Evolutionary conservation across 441 rosid genomes (phyloP).

Genomic region (Viola pubescens): DNA sequence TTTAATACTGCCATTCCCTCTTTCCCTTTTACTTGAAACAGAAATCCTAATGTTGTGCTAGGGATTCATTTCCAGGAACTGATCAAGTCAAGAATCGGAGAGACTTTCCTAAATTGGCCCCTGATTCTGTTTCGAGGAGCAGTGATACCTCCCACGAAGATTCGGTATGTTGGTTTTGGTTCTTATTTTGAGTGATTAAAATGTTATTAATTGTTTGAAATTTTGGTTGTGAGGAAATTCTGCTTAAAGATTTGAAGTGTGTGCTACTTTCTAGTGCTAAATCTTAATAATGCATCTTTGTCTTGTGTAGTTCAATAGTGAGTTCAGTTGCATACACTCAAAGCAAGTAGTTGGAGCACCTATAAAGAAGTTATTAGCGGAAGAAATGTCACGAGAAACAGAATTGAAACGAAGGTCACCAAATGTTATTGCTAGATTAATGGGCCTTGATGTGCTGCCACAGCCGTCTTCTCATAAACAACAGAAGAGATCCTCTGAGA

Average conservation of each 20-base stretch:
- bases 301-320: constrained; percentile 35
- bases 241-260: not conserved
- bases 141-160: constrained; percentile 36
- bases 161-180: constrained; percentile 39
- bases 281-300: not conserved
- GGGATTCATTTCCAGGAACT: constrained; percentile 47
- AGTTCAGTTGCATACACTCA: constrained; percentile 34
- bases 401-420: constrained; percentile 69
- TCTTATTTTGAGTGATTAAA: constrained; percentile 11
- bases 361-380: constrained; percentile 62
- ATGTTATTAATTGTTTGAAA: not conserved
- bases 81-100: constrained; percentile 34
- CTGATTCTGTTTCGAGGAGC: constrained; percentile 43
- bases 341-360: constrained; percentile 44
- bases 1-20: not conserved
- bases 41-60: constrained; percentile 23
- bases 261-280: not conserved
- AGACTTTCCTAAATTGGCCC: constrained; percentile 32
- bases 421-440: constrained; percentile 73
- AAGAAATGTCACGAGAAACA: constrained; percentile 73
- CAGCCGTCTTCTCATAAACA: constrained; percentile 39
- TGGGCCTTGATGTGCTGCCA: constrained; percentile 91
- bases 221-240: not conserved
- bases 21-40: constrained; percentile 13
- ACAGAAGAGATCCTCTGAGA: constrained; percentile 32